Base-by-base conservation (phyloP, 441 rosid genomes). In the Adansonia rubrostipa region DNA sequence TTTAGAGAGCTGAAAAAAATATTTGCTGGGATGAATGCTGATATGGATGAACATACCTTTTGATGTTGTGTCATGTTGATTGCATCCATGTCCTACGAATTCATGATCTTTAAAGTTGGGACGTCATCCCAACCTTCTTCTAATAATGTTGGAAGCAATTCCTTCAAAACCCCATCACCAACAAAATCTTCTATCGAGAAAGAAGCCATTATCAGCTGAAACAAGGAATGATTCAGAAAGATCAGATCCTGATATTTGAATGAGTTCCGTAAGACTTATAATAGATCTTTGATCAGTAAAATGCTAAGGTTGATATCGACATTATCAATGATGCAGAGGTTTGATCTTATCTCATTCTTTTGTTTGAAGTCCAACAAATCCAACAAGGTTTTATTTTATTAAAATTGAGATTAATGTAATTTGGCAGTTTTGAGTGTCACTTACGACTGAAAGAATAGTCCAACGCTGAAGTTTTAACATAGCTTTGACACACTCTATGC, bases 121-220 rank as follows among this genome's bases (percentile, higher is more conserved):
- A 92, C 91, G 57, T 92, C 94, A 74, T 89, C 97, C 92, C 97
- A 92, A 5, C 94, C 93, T 81, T 89, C 94, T 47, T 90, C 90
- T 11, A 88, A 14, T 73, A 90, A 79, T 82, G 82, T 90, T 36
- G 91, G 91, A 22, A 90, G 88, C 82, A 88, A 45, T 71, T 75
- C 82, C 76, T 80, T 86, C 57, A 88, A 80, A 80, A 77, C 80
- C 72, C 94, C 97, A 62, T 81, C 80, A 19, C 94, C 96, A 14
- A 88, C 85, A 80, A 90, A 92, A 57, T 89, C 93, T 60, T 92
- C 92, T 78, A 90, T 76, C 1, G 90, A 89, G 69, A 82, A 92
- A 28, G 94, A 90, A 48, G 92, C 91, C 94, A 90, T 90, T 75
- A 24, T 76, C 74, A 63, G 82, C 20, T 48, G 74, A 64, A 53